Base-by-base conservation (phyloP, 345 rosid genomes). In the Lumnitzera littorea region DNA sequence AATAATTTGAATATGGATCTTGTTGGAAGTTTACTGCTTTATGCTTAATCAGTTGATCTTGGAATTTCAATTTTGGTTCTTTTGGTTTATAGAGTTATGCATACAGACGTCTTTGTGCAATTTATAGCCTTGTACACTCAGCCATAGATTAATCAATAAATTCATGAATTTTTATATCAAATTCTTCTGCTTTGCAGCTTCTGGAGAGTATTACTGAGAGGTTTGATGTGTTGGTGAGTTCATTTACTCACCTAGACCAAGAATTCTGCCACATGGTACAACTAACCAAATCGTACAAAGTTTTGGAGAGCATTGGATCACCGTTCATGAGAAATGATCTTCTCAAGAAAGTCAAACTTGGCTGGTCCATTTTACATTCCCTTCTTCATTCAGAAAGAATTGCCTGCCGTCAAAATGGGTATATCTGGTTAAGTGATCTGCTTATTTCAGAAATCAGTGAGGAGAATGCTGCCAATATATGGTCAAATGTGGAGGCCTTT, bases 401-500 rank as follows among this genome's bases (percentile, higher is more conserved):
- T 66, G 74, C 87, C 15, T 90, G 74, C 64, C 88, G 91, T 68
- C 95, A 72, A 71, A 94, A 88, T 80, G 99, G 97, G 58, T 88
- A 83, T 74, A 83, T 84, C 66, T 91, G 99, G 99, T 76, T 94
- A 69, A 89, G 96, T 24, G 96, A 94, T 78, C 78, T 94, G 79
- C 91, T 94, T 62, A 86, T 86, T 68, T 83, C 91, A 0, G 99
- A 94, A 83, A 94, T 94, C 63, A 86, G 83, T 58, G 88, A 78
- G 71, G 86, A 80, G 70, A 82, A 72, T 60, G 74, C 79, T 67
- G 75, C 78, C 31, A 69, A 77, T 70, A 74, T 94, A 71, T 84
- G 85, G 89, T 79, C 80, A 62, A 90, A 84, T 75, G 82, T 94
- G 29, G 78, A 74, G 70, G 77, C 65, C 61, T 80, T 94, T 82